Conservation (phyloP, 2,329 filamentous ascomycete species). For the Pseudogymnoascus sp. region DNA sequence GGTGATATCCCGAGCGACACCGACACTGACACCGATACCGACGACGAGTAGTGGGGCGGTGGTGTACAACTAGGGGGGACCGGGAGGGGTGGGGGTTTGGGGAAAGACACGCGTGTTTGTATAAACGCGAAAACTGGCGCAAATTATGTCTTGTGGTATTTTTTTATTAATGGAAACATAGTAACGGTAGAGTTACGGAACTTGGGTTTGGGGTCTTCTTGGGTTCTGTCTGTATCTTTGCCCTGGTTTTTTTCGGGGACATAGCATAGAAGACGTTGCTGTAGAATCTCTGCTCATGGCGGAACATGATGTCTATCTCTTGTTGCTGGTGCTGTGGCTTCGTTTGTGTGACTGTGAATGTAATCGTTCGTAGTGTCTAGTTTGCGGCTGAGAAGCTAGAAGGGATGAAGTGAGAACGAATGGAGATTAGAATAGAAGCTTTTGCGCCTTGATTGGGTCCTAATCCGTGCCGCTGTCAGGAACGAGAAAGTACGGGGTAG, state of each 20-base stretch:
- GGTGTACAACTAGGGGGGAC: neutral
- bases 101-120: neutral
- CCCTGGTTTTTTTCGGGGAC: neutral
- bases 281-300: conserved; percentile 1
- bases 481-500: conserved; percentile 1
- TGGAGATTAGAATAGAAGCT: neutral
- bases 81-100: neutral
- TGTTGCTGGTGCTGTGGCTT: neutral
- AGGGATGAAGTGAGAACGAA: neutral
- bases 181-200: neutral
- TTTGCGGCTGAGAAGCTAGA: neutral
- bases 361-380: neutral
- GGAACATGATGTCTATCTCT: neutral
- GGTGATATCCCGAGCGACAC: conserved; percentile 58
- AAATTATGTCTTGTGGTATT: neutral
- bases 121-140: conserved; percentile 4
- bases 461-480: neutral
- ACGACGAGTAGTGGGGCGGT: conserved; percentile 30
- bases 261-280: neutral
- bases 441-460: neutral
- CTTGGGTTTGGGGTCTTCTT: neutral
- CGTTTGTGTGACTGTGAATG: neutral
- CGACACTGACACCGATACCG: conserved; percentile 60
- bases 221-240: neutral
- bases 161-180: conserved; percentile 7